Evolutionary conservation across 2,329 filamentous ascomycete species (phyloP).

Genomic region (Mycosphaerella sp.): DNA sequence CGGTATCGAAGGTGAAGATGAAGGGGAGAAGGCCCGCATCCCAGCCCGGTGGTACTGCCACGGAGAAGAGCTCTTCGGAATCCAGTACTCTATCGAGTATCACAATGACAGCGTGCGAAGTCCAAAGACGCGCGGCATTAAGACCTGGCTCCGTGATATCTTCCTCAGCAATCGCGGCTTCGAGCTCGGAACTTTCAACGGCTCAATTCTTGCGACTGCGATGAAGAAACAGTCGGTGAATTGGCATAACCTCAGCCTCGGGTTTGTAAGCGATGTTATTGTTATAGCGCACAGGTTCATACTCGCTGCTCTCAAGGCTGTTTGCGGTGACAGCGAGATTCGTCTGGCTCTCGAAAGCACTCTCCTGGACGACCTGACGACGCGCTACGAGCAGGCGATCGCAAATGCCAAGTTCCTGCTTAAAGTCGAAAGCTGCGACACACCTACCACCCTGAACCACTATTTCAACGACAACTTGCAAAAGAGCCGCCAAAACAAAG

Average conservation of each 20-base stretch:
- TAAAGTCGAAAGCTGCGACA: conserved; percentile 43
- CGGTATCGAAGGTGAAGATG: no score
- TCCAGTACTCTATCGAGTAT: background rate
- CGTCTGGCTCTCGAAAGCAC: conserved; percentile 39
- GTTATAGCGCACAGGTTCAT: conserved; percentile 50
- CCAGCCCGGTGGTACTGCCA: no score
- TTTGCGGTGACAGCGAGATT: conserved; percentile 44
- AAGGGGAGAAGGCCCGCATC: no score
- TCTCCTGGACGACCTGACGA: conserved; percentile 43
- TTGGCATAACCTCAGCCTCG: conserved; percentile 42
- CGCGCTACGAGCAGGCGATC: conserved; percentile 44
- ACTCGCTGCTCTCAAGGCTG: conserved; percentile 34
- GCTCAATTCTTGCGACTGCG: conserved; percentile 34
- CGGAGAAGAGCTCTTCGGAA: no score
- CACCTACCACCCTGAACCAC: conserved; percentile 48
- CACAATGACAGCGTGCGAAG: conserved; percentile 29
- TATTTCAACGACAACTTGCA: conserved; percentile 47
- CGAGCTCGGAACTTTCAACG: conserved; percentile 43
- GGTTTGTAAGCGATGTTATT: conserved; percentile 49
- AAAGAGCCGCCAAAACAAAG: conserved; percentile 16
- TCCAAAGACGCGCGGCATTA: background rate
- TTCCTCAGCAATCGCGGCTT: conserved; percentile 12
- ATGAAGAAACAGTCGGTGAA: conserved; percentile 39
- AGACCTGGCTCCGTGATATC: conserved; percentile 8
- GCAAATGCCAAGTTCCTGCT: conserved; percentile 49